Percentiles rank a stretch among this genome's conserved stretches.
phyloP scores from a whole-genome alignment of 2,329 filamentous ascomycete genomes.

The Trichoderma guizhouense region DNA sequence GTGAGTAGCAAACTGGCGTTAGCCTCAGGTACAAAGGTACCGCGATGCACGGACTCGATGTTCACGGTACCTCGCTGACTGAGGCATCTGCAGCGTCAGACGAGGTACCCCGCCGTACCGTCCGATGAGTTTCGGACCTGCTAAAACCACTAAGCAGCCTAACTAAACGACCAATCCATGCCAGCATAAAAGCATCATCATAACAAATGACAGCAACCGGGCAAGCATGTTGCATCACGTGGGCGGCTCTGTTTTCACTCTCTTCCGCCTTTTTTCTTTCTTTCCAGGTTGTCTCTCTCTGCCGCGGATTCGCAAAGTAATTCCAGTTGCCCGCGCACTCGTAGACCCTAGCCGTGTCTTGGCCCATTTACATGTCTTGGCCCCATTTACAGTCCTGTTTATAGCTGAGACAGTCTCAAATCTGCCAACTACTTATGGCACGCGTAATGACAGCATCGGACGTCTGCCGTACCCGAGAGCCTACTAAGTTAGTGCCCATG shows the following conservation, averaged over 20 bases:
- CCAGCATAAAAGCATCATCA: not conserved
- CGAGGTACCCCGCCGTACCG: not conserved
- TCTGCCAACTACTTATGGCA: not conserved
- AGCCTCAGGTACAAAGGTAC: not conserved
- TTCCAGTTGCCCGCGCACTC: not conserved
- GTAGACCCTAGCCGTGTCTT: not conserved
- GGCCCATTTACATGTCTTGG: not conserved
- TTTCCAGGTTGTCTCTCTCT: not conserved
- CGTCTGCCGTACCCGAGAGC: conserved; percentile 3
- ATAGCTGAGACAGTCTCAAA: not conserved
- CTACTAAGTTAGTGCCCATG: not conserved
- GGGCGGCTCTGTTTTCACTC: not conserved
- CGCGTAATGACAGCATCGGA: not conserved
- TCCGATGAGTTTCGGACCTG: not conserved
- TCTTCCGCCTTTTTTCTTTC: not conserved
- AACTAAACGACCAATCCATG: not conserved
- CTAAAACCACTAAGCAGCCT: not conserved
- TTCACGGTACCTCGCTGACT: not conserved
- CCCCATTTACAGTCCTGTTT: not conserved
- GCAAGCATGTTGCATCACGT: not conserved
- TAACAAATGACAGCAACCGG: not conserved
- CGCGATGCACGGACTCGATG: not conserved
- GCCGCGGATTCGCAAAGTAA: not conserved
- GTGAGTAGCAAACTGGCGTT: not conserved
- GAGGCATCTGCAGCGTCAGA: not conserved